A percentile compares a stretch with the other conserved stretches of the same genome.
Evolutionary conservation across 306 rosid species (phyloP).

Genomic region (Quercus wislizeni): DNA sequence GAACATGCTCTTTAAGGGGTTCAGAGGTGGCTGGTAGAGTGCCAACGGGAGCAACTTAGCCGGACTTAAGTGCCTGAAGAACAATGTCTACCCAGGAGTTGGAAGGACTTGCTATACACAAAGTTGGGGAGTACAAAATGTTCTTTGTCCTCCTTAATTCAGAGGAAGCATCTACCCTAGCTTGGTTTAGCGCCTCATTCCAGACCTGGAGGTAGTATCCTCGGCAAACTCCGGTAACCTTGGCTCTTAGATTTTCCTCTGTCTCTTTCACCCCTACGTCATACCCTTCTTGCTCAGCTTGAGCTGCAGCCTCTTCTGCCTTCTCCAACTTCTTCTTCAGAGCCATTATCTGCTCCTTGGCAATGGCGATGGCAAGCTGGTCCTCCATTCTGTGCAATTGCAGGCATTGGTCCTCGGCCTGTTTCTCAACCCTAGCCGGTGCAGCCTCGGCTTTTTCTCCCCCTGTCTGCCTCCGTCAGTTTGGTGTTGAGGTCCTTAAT

Average conservation of each 20-base stretch:
- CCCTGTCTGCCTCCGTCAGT: accelerated
- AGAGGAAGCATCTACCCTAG: no score
- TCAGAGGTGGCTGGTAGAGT: no score
- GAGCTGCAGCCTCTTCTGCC: accelerated
- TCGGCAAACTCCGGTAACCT: accelerated
- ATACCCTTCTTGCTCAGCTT: no score
- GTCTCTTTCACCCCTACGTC: no score
- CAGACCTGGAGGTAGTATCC: accelerated
- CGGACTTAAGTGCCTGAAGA: accelerated
- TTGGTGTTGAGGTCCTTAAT: no score
- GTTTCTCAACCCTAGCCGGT: accelerated
- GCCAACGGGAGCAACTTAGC: accelerated
- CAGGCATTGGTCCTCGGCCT: accelerated
- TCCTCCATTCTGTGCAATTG: accelerated
- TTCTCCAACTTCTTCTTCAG: no score
- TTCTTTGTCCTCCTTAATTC: no score
- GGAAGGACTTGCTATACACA: accelerated
- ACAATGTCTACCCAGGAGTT: accelerated
- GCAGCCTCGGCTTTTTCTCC: accelerated
- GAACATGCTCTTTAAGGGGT: accelerated
- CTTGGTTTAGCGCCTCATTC: no score
- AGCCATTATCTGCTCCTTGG: no score
- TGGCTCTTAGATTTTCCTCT: no score
- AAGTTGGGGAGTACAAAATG: no score
- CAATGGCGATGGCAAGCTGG: accelerated